Conservation (phyloP, 2,329 filamentous ascomycete genomes). For the Westerdykella aurantiaca region DNA sequence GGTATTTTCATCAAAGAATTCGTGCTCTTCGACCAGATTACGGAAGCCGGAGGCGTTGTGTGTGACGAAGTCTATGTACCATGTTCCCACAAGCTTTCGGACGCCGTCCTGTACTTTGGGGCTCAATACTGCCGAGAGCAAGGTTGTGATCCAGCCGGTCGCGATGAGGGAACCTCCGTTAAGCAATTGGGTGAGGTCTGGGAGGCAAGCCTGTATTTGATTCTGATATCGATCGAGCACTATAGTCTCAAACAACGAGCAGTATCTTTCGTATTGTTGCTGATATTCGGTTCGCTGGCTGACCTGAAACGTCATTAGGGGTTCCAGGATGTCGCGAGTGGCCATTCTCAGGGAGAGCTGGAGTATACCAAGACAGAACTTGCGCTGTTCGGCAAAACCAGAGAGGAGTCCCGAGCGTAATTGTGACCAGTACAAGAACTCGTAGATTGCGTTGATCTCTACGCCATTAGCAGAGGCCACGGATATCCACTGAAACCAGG, state of each 20-base stretch:
- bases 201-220: constrained; percentile 43
- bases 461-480: constrained; percentile 13
- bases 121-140: constrained; percentile 40
- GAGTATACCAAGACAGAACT: constrained; percentile 43
- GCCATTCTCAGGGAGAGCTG: constrained; percentile 36
- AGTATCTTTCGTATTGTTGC: constrained; percentile 40
- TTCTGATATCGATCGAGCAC: constrained; percentile 47
- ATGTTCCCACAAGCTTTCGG: constrained; percentile 43
- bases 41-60: neutral
- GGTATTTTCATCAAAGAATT: constrained; percentile 16
- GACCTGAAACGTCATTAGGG: constrained; percentile 18
- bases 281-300: constrained; percentile 12
- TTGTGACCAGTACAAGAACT: constrained; percentile 38
- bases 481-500: constrained; percentile 36
- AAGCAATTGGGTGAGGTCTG: constrained; percentile 39
- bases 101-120: constrained; percentile 42
- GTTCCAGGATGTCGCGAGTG: constrained; percentile 18
- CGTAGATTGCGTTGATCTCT: constrained; percentile 17
- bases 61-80: constrained; percentile 36
- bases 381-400: constrained; percentile 43
- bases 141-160: constrained; percentile 38
- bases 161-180: constrained; percentile 33
- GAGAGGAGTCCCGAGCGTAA: constrained; percentile 36
- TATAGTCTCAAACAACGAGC: constrained; percentile 44
- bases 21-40: constrained; percentile 5